These are phyloP conservation scores for Fusarium sp. DNA, from an alignment of 2,329 filamentous ascomycete species.

Conservation along the genomic window DNA sequence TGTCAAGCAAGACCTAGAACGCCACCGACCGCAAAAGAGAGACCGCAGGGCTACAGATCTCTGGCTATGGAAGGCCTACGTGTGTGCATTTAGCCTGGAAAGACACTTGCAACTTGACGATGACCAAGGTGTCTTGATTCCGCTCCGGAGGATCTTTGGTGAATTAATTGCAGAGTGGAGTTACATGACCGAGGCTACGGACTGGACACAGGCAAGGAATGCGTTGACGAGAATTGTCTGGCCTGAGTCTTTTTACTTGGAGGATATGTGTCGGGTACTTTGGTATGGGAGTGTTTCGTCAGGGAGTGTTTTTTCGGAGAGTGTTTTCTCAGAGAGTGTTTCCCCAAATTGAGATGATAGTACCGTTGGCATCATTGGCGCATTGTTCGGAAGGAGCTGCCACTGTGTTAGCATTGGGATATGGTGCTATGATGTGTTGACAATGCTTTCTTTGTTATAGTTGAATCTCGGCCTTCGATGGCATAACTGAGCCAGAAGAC, in stretches of 20 bases:
- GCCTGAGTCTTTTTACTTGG: conserved; percentile 5
- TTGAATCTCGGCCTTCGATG: too few relatives aligned
- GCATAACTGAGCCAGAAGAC: too few relatives aligned
- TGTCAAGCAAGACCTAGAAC: conserved; percentile 22
- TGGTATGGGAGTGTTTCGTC: conserved; percentile 16
- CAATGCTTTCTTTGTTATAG: too few relatives aligned
- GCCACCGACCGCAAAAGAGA: not conserved
- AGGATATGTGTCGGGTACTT: not conserved
- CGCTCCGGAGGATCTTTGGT: not conserved
- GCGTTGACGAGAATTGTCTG: conserved; percentile 15
- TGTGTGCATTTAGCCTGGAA: conserved; percentile 30
- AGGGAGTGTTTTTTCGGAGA: too few relatives aligned
- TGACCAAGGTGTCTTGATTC: not conserved
- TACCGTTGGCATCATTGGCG: too few relatives aligned
- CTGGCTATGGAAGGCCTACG: conserved; percentile 41
- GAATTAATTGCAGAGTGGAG: conserved; percentile 25
- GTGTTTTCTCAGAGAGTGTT: not conserved
- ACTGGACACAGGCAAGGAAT: conserved; percentile 11
- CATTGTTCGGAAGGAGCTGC: too few relatives aligned
- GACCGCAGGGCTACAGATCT: not conserved
- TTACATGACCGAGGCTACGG: not conserved
- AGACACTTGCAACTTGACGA: not conserved
- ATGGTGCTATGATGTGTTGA: too few relatives aligned
- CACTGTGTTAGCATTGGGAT: too few relatives aligned
- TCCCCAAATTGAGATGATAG: not conserved